A percentile compares a stretch with the other conserved stretches of the same genome.
phyloP scores from a whole-genome alignment of 306 rosid species.

The Luffa acutangula region DNA sequence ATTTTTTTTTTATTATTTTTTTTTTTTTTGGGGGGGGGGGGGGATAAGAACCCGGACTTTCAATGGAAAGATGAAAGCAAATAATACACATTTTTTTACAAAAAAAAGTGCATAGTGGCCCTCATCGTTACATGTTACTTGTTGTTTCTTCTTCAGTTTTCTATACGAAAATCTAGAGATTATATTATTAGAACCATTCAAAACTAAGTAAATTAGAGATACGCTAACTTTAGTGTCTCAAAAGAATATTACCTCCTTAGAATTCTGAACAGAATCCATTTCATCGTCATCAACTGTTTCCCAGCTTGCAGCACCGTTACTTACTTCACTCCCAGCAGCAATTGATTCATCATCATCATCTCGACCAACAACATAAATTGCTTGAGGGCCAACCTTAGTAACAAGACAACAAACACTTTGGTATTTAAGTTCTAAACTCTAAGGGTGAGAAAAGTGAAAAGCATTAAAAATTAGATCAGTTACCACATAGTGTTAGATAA shows the following conservation, averaged over 20 bases:
- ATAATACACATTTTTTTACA: too few species aligned
- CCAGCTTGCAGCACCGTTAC: slow-evolving; percentile 93
- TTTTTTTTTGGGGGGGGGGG: too few species aligned
- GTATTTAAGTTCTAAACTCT: not conserved
- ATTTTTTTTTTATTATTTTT: too few species aligned
- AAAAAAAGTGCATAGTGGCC: not conserved
- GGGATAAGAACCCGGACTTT: too few species aligned
- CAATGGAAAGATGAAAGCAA: too few species aligned
- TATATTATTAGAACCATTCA: not conserved
- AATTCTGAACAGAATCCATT: slow-evolving; percentile 43
- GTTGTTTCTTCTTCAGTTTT: not conserved
- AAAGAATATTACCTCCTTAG: slow-evolving; percentile 55
- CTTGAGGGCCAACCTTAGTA: slow-evolving; percentile 94
- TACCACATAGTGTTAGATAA: not conserved
- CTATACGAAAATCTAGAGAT: not conserved
- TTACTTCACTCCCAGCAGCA: slow-evolving; percentile 80
- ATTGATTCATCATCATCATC: slow-evolving; percentile 92
- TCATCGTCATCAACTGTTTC: slow-evolving; percentile 88
- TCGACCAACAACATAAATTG: slow-evolving; percentile 95
- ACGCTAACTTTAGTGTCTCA: not conserved
- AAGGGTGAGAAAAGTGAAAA: not conserved
- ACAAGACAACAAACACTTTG: slow-evolving; percentile 15
- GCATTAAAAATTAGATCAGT: not conserved
- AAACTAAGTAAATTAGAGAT: not conserved
- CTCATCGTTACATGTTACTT: not conserved